Percentiles rank a stretch among this genome's conserved stretches.
Evolutionary conservation across 345 rosid species (phyloP).

Genomic region (Adansonia digitata): DNA sequence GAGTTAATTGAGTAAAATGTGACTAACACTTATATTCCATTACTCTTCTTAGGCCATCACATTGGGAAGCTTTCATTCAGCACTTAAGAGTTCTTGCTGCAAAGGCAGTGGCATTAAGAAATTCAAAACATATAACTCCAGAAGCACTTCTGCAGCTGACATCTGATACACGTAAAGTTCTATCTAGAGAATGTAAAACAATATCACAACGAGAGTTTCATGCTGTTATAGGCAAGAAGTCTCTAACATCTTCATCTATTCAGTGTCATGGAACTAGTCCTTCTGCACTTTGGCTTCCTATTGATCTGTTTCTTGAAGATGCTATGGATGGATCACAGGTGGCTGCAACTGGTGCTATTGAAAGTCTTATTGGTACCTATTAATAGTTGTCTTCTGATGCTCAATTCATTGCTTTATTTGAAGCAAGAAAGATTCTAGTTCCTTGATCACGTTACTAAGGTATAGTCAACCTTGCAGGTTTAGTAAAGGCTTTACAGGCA

Average conservation of each 20-base stretch:
- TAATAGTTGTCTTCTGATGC: constrained; percentile 17
- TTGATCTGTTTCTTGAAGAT: constrained; percentile 93
- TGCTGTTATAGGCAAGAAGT: constrained; percentile 51
- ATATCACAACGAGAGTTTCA: constrained; percentile 45
- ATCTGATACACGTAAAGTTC: constrained; percentile 41
- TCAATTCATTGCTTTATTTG: constrained; percentile 13
- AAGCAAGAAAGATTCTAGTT: not conserved
- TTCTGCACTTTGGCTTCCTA: constrained; percentile 84
- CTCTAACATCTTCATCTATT: constrained; percentile 53
- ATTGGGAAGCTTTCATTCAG: constrained; percentile 70
- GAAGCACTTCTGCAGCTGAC: constrained; percentile 59
- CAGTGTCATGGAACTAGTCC: constrained; percentile 66
- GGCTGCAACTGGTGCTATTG: constrained; percentile 63
- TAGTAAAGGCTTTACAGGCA: constrained; percentile 85
- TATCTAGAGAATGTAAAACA: constrained; percentile 44
- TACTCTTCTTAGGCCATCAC: constrained; percentile 54
- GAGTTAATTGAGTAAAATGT: not conserved
- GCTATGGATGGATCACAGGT: constrained; percentile 83
- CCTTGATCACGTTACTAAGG: constrained; percentile 20
- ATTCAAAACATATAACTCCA: constrained; percentile 47
- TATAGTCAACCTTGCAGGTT: constrained; percentile 51
- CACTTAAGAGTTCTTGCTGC: constrained; percentile 53
- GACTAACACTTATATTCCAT: not conserved
- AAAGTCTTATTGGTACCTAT: constrained; percentile 58
- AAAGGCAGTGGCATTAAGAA: constrained; percentile 60